Conservation (phyloP, 148 eudicot genomes). For the Rhododendron henanense region DNA sequence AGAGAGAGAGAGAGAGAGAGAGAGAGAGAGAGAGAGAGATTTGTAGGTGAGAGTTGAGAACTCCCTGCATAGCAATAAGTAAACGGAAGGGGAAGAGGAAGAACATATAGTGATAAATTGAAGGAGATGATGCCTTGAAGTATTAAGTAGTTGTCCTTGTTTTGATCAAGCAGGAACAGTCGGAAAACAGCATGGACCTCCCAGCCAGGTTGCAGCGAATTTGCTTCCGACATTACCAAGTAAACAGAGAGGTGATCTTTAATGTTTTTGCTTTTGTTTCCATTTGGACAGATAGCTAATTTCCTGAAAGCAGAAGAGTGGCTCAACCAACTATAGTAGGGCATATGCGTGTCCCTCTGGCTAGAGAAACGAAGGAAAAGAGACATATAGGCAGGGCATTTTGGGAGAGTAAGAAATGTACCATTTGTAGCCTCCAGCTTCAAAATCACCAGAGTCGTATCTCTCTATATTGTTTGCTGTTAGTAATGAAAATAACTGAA, state of each 20-base stretch:
- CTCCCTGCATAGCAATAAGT: too few species aligned
- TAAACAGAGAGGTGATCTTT: constrained; percentile 9
- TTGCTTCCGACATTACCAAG: constrained; percentile 6
- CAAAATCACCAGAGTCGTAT: not conserved
- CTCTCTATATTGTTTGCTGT: too few species aligned
- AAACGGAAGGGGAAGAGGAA: not conserved
- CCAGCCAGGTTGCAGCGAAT: not conserved
- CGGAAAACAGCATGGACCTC: not conserved
- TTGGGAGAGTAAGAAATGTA: not conserved
- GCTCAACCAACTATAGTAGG: not conserved
- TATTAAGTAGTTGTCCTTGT: not conserved
- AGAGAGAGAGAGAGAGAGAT: not conserved
- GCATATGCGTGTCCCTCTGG: not conserved
- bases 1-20: too few species aligned
- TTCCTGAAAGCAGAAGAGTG: not conserved
- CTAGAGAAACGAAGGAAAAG: not conserved
- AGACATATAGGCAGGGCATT: not conserved
- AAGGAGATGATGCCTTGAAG: not conserved
- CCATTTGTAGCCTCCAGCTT: constrained; percentile 15
- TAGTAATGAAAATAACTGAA: too few species aligned
- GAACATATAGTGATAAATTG: not conserved
- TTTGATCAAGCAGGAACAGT: not conserved
- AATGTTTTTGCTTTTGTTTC: not conserved
- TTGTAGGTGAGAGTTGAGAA: too few species aligned
- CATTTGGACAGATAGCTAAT: constrained; percentile 5